phyloP scores from a whole-genome alignment of 2,329 filamentous ascomycete species.

The Fusarium guadeloupense region DNA sequence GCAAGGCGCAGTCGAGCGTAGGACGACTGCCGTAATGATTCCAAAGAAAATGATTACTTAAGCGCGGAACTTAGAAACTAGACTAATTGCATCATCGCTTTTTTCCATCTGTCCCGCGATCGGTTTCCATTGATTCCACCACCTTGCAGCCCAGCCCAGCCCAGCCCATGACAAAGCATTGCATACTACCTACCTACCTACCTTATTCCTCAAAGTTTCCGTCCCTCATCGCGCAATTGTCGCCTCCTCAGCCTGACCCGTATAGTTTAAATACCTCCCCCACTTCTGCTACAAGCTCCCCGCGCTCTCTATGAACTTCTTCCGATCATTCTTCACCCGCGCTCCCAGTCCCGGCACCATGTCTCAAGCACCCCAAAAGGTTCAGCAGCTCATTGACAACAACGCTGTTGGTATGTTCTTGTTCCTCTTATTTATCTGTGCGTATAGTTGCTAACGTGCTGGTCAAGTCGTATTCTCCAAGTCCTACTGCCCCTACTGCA shows the following conservation, averaged over 20 bases:
- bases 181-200: not conserved
- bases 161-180: slow-evolving; percentile 36
- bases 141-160: slow-evolving; percentile 5
- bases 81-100: slow-evolving; percentile 41
- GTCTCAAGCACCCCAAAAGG: slow-evolving; percentile 85
- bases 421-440: too few relatives aligned
- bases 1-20: not conserved
- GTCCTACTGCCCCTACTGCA: slow-evolving; percentile 95
- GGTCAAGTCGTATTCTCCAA: slow-evolving; percentile 90
- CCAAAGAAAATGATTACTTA: slow-evolving; percentile 25
- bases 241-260: slow-evolving; percentile 1
- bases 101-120: not conserved
- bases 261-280: slow-evolving; percentile 37
- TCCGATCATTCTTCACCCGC: slow-evolving; percentile 75
- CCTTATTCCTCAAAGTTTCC: slow-evolving; percentile 1
- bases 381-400: slow-evolving; percentile 86
- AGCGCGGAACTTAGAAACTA: not conserved
- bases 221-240: slow-evolving; percentile 18
- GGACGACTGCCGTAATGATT: slow-evolving; percentile 1
- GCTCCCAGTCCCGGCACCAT: slow-evolving; percentile 72
- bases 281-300: not conserved
- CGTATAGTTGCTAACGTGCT: slow-evolving; percentile 2
- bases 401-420: slow-evolving; percentile 79
- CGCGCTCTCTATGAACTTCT: slow-evolving; percentile 66
- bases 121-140: slow-evolving; percentile 16